Evolutionary conservation across 768 basidiomycete genomes (phyloP).

Genomic region (Nidularia pulvinata): DNA sequence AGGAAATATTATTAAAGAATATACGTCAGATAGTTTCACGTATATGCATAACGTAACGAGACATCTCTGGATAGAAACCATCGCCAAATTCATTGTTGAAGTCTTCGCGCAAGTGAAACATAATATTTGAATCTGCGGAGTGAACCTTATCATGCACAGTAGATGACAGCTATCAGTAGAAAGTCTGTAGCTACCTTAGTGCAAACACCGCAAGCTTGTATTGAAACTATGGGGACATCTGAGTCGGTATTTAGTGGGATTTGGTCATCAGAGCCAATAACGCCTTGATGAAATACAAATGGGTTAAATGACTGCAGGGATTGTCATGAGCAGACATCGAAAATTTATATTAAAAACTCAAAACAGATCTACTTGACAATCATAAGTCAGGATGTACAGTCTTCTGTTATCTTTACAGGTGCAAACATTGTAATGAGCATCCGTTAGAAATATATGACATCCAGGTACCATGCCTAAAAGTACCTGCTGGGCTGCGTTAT

Average conservation of each 20-base stretch:
- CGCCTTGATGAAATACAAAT: conserved; percentile 22
- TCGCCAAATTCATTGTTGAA: conserved; percentile 26
- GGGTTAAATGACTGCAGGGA: conserved; percentile 12
- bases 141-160: conserved; percentile 15
- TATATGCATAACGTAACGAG: conserved; percentile 16
- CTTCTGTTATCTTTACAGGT: conserved; percentile 14
- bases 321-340: conserved; percentile 6
- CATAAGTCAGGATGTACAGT: conserved; percentile 18
- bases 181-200: background rate
- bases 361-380: conserved; percentile 16
- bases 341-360: background rate
- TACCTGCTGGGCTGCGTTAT: conserved; percentile 19
- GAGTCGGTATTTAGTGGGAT: conserved; percentile 17
- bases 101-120: conserved; percentile 24
- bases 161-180: conserved; percentile 17
- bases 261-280: conserved; percentile 25
- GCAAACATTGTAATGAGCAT: conserved; percentile 8
- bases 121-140: conserved; percentile 17
- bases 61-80: conserved; percentile 19
- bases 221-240: conserved; percentile 28
- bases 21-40: background rate
- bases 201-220: conserved; percentile 1
- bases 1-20: background rate
- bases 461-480: background rate
- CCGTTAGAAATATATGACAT: background rate